These are phyloP conservation scores for Aquilaria agallochum DNA, from an alignment of 441 rosid species.

Conservation along the genomic window DNA sequence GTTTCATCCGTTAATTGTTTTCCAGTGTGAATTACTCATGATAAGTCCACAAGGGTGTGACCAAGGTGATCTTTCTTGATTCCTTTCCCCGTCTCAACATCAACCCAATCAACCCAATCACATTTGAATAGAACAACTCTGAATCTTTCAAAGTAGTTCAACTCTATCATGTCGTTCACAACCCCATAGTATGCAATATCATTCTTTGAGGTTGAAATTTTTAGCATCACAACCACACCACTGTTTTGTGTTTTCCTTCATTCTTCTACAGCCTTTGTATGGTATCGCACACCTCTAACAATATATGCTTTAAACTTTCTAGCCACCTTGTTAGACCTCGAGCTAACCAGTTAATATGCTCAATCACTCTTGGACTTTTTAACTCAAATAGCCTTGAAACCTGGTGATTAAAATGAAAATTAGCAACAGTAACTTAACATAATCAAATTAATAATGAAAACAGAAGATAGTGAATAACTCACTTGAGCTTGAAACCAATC, in stretches of 20 bases:
- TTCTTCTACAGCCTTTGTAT: neutral
- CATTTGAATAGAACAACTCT: conserved; percentile 1
- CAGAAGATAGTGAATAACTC: neutral
- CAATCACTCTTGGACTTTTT: neutral
- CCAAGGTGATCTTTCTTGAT: neutral
- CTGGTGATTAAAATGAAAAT: neutral
- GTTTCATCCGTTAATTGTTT: neutral
- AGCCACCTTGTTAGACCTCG: neutral
- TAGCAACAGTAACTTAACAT: too few species aligned
- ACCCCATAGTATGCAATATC: neutral
- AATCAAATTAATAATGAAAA: neutral
- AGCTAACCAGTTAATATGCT: conserved; percentile 2
- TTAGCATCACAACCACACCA: neutral
- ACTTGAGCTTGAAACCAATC: neutral
- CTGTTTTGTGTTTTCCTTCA: neutral
- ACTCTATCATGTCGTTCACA: conserved; percentile 3
- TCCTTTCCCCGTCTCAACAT: neutral
- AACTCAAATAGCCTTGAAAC: neutral
- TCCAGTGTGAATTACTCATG: conserved; percentile 1
- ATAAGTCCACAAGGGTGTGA: neutral
- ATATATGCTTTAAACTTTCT: conserved; percentile 6
- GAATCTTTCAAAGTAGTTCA: conserved; percentile 2
- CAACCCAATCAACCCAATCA: too few species aligned
- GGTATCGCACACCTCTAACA: neutral
- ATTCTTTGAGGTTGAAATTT: neutral